Base-by-base conservation (phyloP, 2,329 filamentous ascomycete genomes). In the Penicillium decumbens region DNA sequence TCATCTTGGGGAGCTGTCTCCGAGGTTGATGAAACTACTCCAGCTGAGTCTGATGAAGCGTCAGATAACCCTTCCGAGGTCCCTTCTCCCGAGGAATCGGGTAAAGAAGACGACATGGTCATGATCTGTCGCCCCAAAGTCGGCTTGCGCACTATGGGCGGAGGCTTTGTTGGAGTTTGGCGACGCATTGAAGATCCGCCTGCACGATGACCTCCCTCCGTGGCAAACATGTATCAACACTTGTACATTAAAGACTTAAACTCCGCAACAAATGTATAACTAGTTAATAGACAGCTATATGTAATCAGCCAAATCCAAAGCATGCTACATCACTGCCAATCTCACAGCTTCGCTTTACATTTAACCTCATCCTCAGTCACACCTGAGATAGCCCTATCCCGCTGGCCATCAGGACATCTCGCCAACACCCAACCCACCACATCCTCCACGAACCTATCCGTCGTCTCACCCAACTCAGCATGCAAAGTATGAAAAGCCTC, bases 401-500 rank as follows among this genome's bases (percentile, higher is more conserved):
- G n/a, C 15, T 35, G 32, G 3, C 6, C 32, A 6, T 3, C 8
- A 32, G 51, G 45, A 23, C 49, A 54, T 27, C 51, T 47, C 27
- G 40, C 52, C 45, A 87, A 63, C 48, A 89, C 82, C 85, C 86
- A 90, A 50, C 80, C 77, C 3, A 73, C 77, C 4, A 88, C 74
- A 64, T 89, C 83, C 46, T 76, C 77, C 5, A 69, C 68, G 57
- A 77, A 77, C 44, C 57, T 52, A 18, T 62, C 63, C 45, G 51
- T 59, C n/a, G 65, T 56, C 12, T 60, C 63, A 9, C 64, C 56
- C 30, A 65, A 61, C 45, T 65, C 66, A 41, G 54, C 59, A 58
- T 66, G 59, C 40, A 68, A 68, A 72, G 88, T 85, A 72, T 96
- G 91, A 67, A 82, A 89, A 65, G 80, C 87, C 8, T 87, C 90